These are phyloP conservation scores for Colletotrichum gloeosporioides DNA, from an alignment of 2,329 filamentous ascomycete genomes.

Conservation along the genomic window DNA sequence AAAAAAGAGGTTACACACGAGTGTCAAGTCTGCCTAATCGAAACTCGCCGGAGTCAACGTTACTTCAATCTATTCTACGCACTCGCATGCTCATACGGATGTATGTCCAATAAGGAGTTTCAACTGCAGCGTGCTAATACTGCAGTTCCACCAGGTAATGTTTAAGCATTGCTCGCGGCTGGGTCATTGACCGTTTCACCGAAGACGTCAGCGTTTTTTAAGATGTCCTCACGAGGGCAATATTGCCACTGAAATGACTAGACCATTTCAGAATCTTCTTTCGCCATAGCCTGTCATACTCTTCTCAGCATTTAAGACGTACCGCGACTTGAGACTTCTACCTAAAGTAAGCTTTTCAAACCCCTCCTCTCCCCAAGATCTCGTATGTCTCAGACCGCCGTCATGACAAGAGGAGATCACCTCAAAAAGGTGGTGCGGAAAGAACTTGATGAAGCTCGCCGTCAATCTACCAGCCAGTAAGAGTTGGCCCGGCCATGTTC, in stretches of 20 bases:
- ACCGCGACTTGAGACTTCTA: not conserved
- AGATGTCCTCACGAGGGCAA: not conserved
- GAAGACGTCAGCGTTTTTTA: not conserved
- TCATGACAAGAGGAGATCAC: not conserved
- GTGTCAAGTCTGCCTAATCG: not conserved
- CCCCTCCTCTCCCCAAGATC: not conserved
- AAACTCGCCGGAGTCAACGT: not conserved
- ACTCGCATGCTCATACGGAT: not conserved
- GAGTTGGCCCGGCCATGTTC: not conserved
- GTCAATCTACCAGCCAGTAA: not conserved
- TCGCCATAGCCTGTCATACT: not conserved
- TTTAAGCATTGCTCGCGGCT: not conserved
- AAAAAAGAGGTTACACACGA: not conserved
- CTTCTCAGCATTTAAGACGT: not conserved
- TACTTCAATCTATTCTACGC: not conserved
- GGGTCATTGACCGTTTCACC: not conserved
- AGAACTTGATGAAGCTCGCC: not conserved
- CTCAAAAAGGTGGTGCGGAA: not conserved
- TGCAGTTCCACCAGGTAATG: not conserved
- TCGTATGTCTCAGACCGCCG: not conserved
- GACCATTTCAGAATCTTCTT: accelerated
- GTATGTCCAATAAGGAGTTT: not conserved
- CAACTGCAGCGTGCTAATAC: not conserved
- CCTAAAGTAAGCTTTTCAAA: not conserved
- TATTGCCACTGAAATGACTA: not conserved